phyloP scores from a whole-genome alignment of 192 early-diverging fungal species.

The Funneliformis geosporum region DNA sequence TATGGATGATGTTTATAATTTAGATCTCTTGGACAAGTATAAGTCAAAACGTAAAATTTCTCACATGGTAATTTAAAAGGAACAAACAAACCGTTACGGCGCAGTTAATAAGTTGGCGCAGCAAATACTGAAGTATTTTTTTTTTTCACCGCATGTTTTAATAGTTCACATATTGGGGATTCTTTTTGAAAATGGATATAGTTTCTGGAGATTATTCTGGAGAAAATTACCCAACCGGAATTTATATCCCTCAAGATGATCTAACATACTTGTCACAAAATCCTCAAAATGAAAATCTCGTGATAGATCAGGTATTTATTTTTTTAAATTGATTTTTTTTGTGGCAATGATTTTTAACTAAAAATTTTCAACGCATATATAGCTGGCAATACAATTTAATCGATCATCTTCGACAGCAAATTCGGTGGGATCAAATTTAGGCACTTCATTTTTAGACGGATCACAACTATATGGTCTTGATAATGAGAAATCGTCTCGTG shows the following conservation, averaged over 20 bases:
- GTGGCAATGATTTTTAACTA: not conserved
- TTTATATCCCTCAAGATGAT: not conserved
- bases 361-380: not conserved
- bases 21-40: not conserved
- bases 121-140: not conserved
- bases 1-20: not conserved
- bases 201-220: not conserved
- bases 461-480: slow-evolving; percentile 2
- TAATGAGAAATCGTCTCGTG: not conserved
- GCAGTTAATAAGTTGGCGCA: not conserved
- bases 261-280: not conserved
- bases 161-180: not conserved
- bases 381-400: not conserved
- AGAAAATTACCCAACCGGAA: not conserved
- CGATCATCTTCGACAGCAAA: not conserved
- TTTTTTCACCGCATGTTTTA: no score
- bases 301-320: not conserved
- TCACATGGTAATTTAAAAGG: not conserved
- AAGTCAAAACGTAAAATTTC: slow-evolving; percentile 19
- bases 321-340: not conserved
- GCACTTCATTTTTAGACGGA: not conserved
- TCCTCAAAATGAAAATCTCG: not conserved
- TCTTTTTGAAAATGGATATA: not conserved
- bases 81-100: not conserved
- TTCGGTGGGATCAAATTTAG: not conserved